phyloP scores from a whole-genome alignment of 2,329 filamentous ascomycete genomes.

The Xylariaceae sp. region DNA sequence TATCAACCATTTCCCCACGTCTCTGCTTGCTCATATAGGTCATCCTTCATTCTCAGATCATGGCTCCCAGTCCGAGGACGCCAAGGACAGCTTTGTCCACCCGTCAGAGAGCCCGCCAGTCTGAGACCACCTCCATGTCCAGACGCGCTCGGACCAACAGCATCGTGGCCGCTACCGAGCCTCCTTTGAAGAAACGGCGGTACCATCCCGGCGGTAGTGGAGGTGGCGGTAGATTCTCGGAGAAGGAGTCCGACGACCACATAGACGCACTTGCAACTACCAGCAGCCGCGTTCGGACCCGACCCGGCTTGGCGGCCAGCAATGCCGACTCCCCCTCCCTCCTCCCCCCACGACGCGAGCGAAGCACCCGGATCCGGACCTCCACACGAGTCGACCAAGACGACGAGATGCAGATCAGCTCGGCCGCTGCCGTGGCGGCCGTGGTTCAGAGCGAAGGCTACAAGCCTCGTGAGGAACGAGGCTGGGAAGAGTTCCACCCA shows the following conservation, averaged over 20 bases:
- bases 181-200: constrained; percentile 63
- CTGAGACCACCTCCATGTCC: constrained; percentile 18
- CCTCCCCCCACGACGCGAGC: constrained; percentile 50
- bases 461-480: constrained; percentile 92
- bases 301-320: constrained; percentile 41
- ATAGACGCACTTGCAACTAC: constrained; percentile 43
- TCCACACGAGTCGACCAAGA: constrained; percentile 45
- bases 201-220: constrained; percentile 85
- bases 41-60: constrained; percentile 12
- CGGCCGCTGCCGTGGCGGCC: constrained; percentile 82
- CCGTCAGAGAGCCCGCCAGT: constrained; percentile 25
- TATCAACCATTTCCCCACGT: constrained; percentile 5
- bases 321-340: constrained; percentile 42
- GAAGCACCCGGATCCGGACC: constrained; percentile 51
- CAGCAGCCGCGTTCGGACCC: constrained; percentile 48
- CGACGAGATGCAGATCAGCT: constrained; percentile 69
- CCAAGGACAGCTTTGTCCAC: constrained; percentile 23
- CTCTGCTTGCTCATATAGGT: constrained; percentile 1
- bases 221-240: constrained; percentile 78
- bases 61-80: constrained; percentile 31
- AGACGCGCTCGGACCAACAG: constrained; percentile 33
- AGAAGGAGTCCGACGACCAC: constrained; percentile 61
- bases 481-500: constrained; percentile 97
- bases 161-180: constrained; percentile 45
- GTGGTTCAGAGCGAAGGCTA: constrained; percentile 92